Conservation (phyloP, 495 filamentous ascomycete genomes). For the Daldinia loculata region DNA sequence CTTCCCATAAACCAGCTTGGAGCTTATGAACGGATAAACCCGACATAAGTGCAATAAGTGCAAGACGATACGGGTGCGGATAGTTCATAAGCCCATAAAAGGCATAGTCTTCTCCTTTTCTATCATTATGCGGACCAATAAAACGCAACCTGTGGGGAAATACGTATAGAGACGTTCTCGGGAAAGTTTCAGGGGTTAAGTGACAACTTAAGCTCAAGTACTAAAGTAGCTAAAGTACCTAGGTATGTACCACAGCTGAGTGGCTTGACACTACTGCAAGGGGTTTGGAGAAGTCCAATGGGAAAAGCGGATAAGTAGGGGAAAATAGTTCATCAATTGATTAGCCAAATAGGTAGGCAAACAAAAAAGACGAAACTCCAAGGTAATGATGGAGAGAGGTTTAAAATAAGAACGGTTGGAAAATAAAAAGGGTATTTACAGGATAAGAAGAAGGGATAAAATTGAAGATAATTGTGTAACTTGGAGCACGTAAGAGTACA, state of each 20-base stretch:
- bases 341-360: slow-evolving; percentile 18
- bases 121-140: slow-evolving; percentile 19
- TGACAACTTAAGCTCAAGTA: not conserved
- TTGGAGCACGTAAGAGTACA: not conserved
- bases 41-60: slow-evolving; percentile 27
- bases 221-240: slow-evolving; percentile 11
- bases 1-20: not conserved
- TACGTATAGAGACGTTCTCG: not conserved
- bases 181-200: slow-evolving; percentile 25
- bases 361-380: not conserved
- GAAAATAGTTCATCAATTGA: slow-evolving; percentile 1
- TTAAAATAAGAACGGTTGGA: not conserved
- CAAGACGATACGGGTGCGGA: slow-evolving; percentile 1
- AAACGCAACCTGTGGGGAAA: slow-evolving; percentile 3
- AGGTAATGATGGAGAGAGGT: not conserved
- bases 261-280: slow-evolving; percentile 38
- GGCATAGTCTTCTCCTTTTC: slow-evolving; percentile 21
- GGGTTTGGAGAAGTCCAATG: slow-evolving; percentile 20
- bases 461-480: slow-evolving; percentile 6
- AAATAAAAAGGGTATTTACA: not conserved
- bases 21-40: slow-evolving; percentile 31
- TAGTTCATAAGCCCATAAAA: slow-evolving; percentile 14
- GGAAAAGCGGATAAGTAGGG: not conserved
- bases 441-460: not conserved
- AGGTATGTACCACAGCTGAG: slow-evolving; percentile 4